Base-by-base conservation (phyloP, 2,329 filamentous ascomycete genomes). In the Rhynchosporium graminicola region DNA sequence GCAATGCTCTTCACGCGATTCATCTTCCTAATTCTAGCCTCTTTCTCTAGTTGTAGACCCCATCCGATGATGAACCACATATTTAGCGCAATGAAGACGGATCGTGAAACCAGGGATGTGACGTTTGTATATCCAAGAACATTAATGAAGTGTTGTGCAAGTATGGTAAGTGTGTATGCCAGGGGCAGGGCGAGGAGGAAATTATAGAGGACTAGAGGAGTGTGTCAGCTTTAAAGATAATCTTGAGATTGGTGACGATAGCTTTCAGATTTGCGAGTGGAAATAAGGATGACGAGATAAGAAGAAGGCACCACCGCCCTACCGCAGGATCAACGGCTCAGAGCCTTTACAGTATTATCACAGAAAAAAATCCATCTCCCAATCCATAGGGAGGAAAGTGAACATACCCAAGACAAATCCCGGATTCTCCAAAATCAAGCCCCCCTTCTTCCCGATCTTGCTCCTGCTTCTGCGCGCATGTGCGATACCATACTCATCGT, bases 131-230 rank as follows among this genome's bases (percentile, higher is more conserved):
- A 65, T 20, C 64, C 66, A 26, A 64, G 3, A 5, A 0, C 31
- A 26, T 29, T 31, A 40, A 62, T 5, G 40, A 59, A 33, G 5
- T 3, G n/a, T 38, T 36, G 58, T 50, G 42, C 56, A 42, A 43
- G 9, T 43, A 13, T n/a, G 4, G 64, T 58, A 13, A 69, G 31
- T 3, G 56, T 3, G 48, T 61, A 60, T 26, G 65, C 7, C 15
- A 61, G 3, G 2, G 67, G 67, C 2, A 70, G 12, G 9, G 33
- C 63, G 59, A 67, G 3, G 61, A 64, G 3, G 57, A 63, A 28
- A 3, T 67, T 59, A 56, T 57, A 61, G 55, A 68, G 26, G 13
- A 67, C 67, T 12, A 26, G 4, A 12, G 31, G 12, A 20, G 12
- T 46, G 13, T 51, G 29, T 57, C 29, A 15, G 31, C 26, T 26